Evolutionary conservation across 2,329 filamentous ascomycete species (phyloP), one percentile per base, ranked within the genome.

Genomic region (Aspergillus quadrilineatus): DNA sequence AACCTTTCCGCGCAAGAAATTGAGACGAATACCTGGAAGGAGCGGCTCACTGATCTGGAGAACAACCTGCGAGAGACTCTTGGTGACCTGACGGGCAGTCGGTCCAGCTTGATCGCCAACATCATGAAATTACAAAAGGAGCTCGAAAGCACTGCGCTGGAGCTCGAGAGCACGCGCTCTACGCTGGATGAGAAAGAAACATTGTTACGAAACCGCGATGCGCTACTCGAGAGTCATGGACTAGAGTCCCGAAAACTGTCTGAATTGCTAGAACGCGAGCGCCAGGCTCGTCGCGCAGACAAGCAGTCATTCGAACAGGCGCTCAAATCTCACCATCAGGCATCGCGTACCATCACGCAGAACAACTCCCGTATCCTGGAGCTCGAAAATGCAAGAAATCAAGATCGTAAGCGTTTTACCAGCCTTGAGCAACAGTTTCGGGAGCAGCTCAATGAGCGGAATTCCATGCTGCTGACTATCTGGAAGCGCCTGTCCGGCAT

Each of bases 251-350:
- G 90, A 58, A 92, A 92, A 66, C 79, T 97, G 9, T 86, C 87
- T 1, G 93, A 97, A 63, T 81, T 96, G 52, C 85, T 97, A 12
- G 93, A 97, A 50, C 95, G 95, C 67, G 94, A 99, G 75, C 86
- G 92, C 12, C 84, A 90, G 62, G 85, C 85, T 22, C 91, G 95
- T 65, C 88, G 91, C 61, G 89, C 90, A 66, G 94, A 96, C 57
- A 92, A 92, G 70, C 85, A 90, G 60, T 87, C 92, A 57, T 95
- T 90, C 65, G 94, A 99, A 66, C 90, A 89, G 37, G 89, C 90
- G 66, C 88, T 96, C 65, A 92, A 91, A 69, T 92, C 89, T 2
- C 89, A 96, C 57, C 88, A 92, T 58, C 90, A 94, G 62, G 89
- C 94, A 9, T 87, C 88, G n/a, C 86, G 90, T 32, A 94, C 90